Evolutionary conservation across 352 stramenopile species (phyloP).

Genomic region (Pythium oligandrum): DNA sequence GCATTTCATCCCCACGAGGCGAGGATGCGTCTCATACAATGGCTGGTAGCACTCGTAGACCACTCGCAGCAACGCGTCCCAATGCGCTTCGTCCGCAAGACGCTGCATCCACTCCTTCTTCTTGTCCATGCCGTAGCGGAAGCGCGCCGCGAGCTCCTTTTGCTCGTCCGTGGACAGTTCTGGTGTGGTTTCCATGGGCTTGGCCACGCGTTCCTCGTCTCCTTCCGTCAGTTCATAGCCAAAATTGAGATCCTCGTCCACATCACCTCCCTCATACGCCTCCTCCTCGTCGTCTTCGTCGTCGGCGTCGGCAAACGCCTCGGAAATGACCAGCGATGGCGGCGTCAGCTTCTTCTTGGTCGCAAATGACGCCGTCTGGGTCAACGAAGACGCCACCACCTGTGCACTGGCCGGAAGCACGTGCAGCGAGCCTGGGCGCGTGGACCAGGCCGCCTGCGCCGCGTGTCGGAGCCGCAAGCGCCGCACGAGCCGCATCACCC

Average conservation of each 20-base stretch:
- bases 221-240: slow-evolving; percentile 17
- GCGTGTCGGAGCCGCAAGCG: too few relatives aligned
- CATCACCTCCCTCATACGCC: neutral
- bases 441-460: too few relatives aligned
- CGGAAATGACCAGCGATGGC: slow-evolving; percentile 50
- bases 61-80: slow-evolving; percentile 31
- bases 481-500: too few relatives aligned
- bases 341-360: neutral
- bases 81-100: slow-evolving; percentile 23
- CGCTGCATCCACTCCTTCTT: slow-evolving; percentile 62
- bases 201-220: neutral
- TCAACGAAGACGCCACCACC: too few relatives aligned
- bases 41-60: slow-evolving; percentile 62
- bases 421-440: too few relatives aligned
- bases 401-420: too few relatives aligned
- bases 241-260: slow-evolving; percentile 2
- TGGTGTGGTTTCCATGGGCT: neutral
- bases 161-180: slow-evolving; percentile 15
- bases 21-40: slow-evolving; percentile 33
- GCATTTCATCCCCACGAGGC: slow-evolving; percentile 3
- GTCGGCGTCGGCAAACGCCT: slow-evolving; percentile 50
- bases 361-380: neutral
- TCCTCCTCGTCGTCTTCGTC: slow-evolving; percentile 29
- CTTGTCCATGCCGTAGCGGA: slow-evolving; percentile 52
- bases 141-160: slow-evolving; percentile 31